Percentiles rank a stretch among this genome's conserved stretches.
Conservation (phyloP, 495 filamentous ascomycete species). For the Geopyxis carbonaria region DNA sequence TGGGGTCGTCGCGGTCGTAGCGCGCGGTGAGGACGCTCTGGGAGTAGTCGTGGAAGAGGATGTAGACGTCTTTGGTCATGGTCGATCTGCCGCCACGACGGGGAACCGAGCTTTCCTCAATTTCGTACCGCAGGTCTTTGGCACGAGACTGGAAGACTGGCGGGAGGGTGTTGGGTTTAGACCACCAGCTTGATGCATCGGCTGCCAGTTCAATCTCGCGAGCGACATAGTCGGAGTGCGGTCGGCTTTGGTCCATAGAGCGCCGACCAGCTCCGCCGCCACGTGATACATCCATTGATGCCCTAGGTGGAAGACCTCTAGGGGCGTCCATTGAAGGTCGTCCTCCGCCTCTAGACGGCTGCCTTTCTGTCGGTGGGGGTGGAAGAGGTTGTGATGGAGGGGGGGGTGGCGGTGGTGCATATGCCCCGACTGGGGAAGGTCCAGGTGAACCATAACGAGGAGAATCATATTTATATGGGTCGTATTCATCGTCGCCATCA, state of each 20-base stretch:
- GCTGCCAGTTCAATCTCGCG: slow-evolving; percentile 61
- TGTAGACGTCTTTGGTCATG: slow-evolving; percentile 61
- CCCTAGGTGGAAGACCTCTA: slow-evolving; percentile 24
- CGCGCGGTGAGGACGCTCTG: slow-evolving; percentile 74
- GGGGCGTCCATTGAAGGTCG: slow-evolving; percentile 51
- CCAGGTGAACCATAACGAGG: slow-evolving; percentile 30
- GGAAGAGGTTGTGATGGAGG: slow-evolving; percentile 16
- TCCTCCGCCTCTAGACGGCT: slow-evolving; percentile 7
- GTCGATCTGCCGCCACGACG: slow-evolving; percentile 51
- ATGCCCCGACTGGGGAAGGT: no score
- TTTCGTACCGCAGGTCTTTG: slow-evolving; percentile 65
- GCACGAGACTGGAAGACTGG: slow-evolving; percentile 58
- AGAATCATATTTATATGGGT: slow-evolving; percentile 50
- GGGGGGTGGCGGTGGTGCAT: slow-evolving; percentile 14
- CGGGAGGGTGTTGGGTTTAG: slow-evolving; percentile 53
- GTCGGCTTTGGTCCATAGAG: slow-evolving; percentile 38
- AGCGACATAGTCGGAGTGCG: slow-evolving; percentile 54
- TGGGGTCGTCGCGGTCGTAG: slow-evolving; percentile 58
- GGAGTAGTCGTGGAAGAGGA: slow-evolving; percentile 88
- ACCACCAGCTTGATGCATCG: slow-evolving; percentile 64
- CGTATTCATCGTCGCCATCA: slow-evolving; percentile 36
- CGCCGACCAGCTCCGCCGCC: slow-evolving; percentile 28
- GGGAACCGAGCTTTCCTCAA: slow-evolving; percentile 47
- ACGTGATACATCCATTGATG: slow-evolving; percentile 48
- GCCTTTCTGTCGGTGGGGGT: slow-evolving; percentile 16